These are phyloP conservation scores for Boletellus sp. DNA, from an alignment of 1,284 basidiomycete species.

Conservation along the genomic window DNA sequence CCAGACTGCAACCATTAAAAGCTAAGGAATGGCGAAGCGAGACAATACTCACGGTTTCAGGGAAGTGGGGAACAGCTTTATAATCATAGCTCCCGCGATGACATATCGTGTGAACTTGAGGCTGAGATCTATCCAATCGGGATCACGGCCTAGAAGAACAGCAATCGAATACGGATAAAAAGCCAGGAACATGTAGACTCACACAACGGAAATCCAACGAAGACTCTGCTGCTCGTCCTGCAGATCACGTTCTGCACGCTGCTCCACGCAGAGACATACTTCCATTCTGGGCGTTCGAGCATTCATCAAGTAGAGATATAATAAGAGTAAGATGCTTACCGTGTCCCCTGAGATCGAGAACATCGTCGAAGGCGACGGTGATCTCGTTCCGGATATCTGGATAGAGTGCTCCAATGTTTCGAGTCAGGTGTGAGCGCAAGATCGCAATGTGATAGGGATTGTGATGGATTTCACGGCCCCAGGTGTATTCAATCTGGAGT, in stretches of 20 bases:
- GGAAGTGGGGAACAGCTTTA: too few relatives aligned
- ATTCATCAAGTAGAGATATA: not conserved
- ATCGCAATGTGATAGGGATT: slow-evolving; percentile 28
- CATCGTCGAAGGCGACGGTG: slow-evolving; percentile 24
- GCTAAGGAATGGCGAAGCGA: slow-evolving; percentile 27
- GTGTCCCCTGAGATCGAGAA: slow-evolving; percentile 6
- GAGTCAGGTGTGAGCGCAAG: slow-evolving; percentile 29
- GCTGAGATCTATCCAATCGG: slow-evolving; percentile 29
- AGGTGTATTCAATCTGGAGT: slow-evolving; percentile 24
- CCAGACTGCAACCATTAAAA: slow-evolving; percentile 22
- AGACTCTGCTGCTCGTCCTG: slow-evolving; percentile 34
- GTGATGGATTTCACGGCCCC: slow-evolving; percentile 21
- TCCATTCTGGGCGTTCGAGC: slow-evolving; percentile 23
- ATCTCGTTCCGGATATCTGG: slow-evolving; percentile 33
- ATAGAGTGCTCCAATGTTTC: slow-evolving; percentile 25
- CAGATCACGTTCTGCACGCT: slow-evolving; percentile 27
- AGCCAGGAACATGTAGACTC: not conserved
- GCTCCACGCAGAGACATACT: slow-evolving; percentile 11
- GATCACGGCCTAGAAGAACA: slow-evolving; percentile 36
- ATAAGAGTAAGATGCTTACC: slow-evolving; percentile 1
- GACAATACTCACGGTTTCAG: slow-evolving; percentile 24
- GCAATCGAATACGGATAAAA: slow-evolving; percentile 20
- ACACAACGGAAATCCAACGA: slow-evolving; percentile 40
- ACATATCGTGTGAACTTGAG: slow-evolving; percentile 26
- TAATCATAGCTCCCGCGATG: too few relatives aligned